Base-by-base conservation (phyloP, 768 basidiomycete genomes). In the Leccinum pellstonianum region DNA sequence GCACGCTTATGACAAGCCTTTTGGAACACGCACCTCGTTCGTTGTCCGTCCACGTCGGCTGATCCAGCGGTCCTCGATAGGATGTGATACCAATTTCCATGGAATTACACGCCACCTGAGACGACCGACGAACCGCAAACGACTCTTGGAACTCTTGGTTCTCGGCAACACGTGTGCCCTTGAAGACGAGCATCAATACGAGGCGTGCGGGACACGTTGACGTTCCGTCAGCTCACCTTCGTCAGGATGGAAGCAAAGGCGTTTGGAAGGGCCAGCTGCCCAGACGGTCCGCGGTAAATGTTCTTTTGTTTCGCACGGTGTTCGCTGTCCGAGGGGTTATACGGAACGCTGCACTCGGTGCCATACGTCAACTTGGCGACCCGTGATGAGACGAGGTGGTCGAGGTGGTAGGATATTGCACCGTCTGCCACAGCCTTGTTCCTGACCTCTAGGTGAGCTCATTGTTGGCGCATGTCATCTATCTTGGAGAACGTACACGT, bases 341-440 rank as follows among this genome's bases (percentile, higher is more conserved):
- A 84, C 1, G 69, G 66, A 3, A 75, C 61, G 43, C 66, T 65
- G 62, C 78, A 77, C 29, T 77, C 72, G 2, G 76, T 76, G 5
- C 84, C 84, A 55, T 82, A 84, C 0, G 81, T 81, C 56, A 77
- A 62, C 61, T 76, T 79, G 4, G 82, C 73, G 5, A 84, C 76
- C 31, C 84, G 77, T 5, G 75, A 75, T 6, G 77, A 74, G 5
- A 85, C 83, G 14, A 78, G 77, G 61, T 79, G 79, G 58, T 85
- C 80, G 17, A 85, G 55, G 25, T 70, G 76, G 55, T 67, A 79
- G 3, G 73, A 77, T 27, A 77, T 66, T 5, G 77, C 80, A 2
- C 84, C 83, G 51, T 84, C 81, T 1, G 84, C 81, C 9, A 85
- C 83, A 1, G 82, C 83, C 68, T 77, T 83, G 62, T 75, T 76